phyloP scores from a whole-genome alignment of 495 filamentous ascomycete species.

The Penicillium longicatenatum region DNA sequence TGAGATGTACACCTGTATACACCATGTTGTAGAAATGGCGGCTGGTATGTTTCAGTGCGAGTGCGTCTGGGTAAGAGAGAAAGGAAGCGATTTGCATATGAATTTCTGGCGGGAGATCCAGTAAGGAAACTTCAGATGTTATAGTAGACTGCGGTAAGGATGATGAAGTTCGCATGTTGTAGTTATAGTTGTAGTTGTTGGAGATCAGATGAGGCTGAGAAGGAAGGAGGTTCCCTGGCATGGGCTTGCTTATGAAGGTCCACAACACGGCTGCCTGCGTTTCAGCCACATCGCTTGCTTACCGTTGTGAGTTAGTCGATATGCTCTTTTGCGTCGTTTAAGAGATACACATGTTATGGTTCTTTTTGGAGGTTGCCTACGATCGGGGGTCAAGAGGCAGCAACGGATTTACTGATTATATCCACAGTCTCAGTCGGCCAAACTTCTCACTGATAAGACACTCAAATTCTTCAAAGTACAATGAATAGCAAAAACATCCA shows the following conservation, averaged over 20 bases:
- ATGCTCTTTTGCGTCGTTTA: background rate
- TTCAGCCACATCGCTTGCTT: background rate
- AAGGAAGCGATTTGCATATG: slow-evolving; percentile 76
- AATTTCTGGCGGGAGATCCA: slow-evolving; percentile 62
- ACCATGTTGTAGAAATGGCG: slow-evolving; percentile 64
- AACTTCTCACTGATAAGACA: background rate
- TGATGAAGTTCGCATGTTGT: background rate
- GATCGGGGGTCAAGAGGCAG: background rate
- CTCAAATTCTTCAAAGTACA: background rate
- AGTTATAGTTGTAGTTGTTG: background rate
- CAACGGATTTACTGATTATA: background rate
- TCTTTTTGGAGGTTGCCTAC: background rate
- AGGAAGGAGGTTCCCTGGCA: background rate
- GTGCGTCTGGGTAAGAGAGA: slow-evolving; percentile 72
- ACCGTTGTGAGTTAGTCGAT: background rate
- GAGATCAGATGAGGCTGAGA: background rate
- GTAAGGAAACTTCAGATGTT: slow-evolving; percentile 16
- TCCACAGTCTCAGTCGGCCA: background rate
- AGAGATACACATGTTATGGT: background rate
- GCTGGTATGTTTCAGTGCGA: slow-evolving; percentile 67
- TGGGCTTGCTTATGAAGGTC: background rate
- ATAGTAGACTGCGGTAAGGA: background rate
- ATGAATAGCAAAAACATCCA: background rate
- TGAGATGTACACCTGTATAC: slow-evolving; percentile 64
- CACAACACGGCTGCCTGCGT: slow-evolving; percentile 1